Evolutionary conservation across 108 stramenopile species (phyloP), one percentile per base, ranked within the genome.

Genomic region (Conticribra guillardii): DNA sequence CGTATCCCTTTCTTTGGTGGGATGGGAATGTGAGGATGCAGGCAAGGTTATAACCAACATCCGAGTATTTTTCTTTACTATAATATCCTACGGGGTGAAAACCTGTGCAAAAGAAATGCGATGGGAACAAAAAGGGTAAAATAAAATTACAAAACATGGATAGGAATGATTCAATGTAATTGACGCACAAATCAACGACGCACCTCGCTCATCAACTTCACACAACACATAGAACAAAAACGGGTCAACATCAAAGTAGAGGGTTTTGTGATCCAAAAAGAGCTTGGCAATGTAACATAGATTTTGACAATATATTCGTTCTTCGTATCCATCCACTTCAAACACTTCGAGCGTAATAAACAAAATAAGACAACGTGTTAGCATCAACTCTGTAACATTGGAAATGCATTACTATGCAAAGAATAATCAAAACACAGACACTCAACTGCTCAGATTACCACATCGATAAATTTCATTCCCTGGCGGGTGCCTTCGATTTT

Each of bases 211-310:
- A 78, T 97, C 96, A 28, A 90, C 88, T 28, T 94, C 84, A 68
- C 96, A 96, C 44, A 99, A 81, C 17, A 99, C 92, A 71, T 99
- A 99, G 79, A 99, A 99, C 54, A 95, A 84, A 76, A 99, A 99
- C 0, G 98, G 98, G 65, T 98, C 98, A 14, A 98, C 98, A 80
- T 99, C 99, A 71, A 89, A 99, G 76, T 98, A 99, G 47, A 99
- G 81, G 0, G 98, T 99, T 77, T 99, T 99, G 88, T 99, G 99
- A 76, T 99, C 99, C 33, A 99, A 82, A 79, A 99, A 99, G 22
- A 99, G 89, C 76, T 99, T 99, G 33, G 99, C 98, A 55, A 99
- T 71, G 17, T 97, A 92, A 70, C 98, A 98, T 26, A 99, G 82
- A 74, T 99, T 99, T 78, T 99, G 99, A 80, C 98, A 98, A 71